Conservation (phyloP, 306 rosid genomes). For the Hippophae tibetana region DNA sequence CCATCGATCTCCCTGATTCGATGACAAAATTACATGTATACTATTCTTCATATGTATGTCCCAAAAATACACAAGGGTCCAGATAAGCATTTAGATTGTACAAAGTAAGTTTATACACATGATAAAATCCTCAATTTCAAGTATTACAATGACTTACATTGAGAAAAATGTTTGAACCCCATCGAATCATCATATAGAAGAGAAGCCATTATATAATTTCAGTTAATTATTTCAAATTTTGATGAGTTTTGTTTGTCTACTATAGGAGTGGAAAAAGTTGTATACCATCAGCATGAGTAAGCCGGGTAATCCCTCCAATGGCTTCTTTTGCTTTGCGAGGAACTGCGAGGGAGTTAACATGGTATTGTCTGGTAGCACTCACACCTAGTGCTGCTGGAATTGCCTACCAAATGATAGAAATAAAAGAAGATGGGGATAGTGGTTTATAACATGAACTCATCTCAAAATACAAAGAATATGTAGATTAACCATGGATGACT, state of each 20-base stretch:
- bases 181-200: no score
- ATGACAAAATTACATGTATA: no score
- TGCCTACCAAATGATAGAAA: constrained; percentile 37
- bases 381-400: constrained; percentile 89
- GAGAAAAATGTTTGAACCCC: no score
- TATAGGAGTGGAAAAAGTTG: background rate
- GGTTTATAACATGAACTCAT: constrained; percentile 3
- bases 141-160: no score
- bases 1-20: constrained; percentile 75
- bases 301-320: constrained; percentile 88
- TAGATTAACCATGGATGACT: constrained; percentile 4
- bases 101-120: background rate
- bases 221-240: background rate
- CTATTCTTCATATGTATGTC: background rate
- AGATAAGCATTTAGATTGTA: background rate
- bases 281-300: constrained; percentile 85
- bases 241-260: background rate
- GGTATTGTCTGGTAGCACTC: constrained; percentile 75
- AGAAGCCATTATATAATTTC: no score
- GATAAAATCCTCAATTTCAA: no score
- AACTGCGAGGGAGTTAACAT: constrained; percentile 91
- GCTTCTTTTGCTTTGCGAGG: constrained; percentile 99
- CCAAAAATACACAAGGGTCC: background rate
- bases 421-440: constrained; percentile 12
- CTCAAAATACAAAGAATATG: constrained; percentile 7